Percentiles rank a stretch among this genome's conserved stretches.
These are phyloP conservation scores for Moesziomyces sp. DNA, from an alignment of 1,284 basidiomycete genomes.

Conservation along the genomic window DNA sequence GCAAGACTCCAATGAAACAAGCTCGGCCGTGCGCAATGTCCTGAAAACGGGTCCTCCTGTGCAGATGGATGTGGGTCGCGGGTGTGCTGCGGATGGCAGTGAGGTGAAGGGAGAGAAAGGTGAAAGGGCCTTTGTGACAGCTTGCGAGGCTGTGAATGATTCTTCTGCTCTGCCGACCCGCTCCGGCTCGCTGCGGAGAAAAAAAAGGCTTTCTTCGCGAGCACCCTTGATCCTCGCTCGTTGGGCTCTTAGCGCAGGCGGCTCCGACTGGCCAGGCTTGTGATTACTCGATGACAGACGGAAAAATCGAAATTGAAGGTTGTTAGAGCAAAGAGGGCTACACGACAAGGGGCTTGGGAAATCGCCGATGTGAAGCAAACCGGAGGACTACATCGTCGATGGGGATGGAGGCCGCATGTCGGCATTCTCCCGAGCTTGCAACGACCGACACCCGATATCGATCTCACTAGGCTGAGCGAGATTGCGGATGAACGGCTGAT, in stretches of 20 bases:
- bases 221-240: constrained; percentile 21
- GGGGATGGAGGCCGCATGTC: background rate
- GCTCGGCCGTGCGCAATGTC: background rate
- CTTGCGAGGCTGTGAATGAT: background rate
- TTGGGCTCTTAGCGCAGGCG: constrained; percentile 1
- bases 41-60: background rate
- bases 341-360: background rate
- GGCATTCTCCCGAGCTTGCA: too few relatives aligned
- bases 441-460: background rate
- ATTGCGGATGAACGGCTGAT: too few relatives aligned
- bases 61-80: background rate
- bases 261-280: constrained; percentile 12
- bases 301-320: background rate
- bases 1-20: too few relatives aligned
- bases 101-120: background rate
- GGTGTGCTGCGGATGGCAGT: background rate
- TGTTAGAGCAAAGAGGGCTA: background rate
- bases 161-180: background rate
- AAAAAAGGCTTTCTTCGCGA: constrained; percentile 31
- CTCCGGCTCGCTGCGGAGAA: constrained; percentile 1
- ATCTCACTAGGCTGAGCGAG: background rate
- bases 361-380: background rate
- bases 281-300: background rate
- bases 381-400: background rate
- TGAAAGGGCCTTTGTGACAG: too few relatives aligned